Percentiles rank a stretch among this genome's conserved stretches.
These are phyloP conservation scores for Leptosphaerulina australis DNA, from an alignment of 2,329 filamentous ascomycete species.

Conservation along the genomic window DNA sequence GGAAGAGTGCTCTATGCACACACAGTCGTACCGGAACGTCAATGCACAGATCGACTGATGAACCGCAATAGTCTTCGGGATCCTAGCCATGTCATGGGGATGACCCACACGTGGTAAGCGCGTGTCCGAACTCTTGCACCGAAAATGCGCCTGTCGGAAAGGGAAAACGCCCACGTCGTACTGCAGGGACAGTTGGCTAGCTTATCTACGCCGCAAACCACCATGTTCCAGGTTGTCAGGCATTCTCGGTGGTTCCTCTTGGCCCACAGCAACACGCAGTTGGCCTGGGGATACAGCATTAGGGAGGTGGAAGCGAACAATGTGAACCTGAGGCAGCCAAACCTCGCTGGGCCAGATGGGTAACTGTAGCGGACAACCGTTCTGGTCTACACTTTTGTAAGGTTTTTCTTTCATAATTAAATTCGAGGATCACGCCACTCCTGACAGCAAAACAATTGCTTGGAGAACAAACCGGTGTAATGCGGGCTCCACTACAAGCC, in stretches of 20 bases:
- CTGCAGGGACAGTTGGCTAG: conserved; percentile 15
- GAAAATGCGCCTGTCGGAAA: conserved; percentile 15
- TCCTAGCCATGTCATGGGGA: conserved; percentile 16
- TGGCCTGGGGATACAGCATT: conserved; percentile 3
- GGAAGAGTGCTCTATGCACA: conserved; percentile 11
- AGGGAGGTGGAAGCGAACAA: not conserved
- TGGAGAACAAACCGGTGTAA: not conserved
- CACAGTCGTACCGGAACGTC: conserved; percentile 15
- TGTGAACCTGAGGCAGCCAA: conserved; percentile 6
- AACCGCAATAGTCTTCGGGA: conserved; percentile 14
- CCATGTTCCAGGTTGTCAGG: conserved; percentile 14
- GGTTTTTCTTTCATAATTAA: not conserved
- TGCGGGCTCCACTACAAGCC: conserved; percentile 7
- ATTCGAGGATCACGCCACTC: conserved; percentile 7
- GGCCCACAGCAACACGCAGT: conserved; percentile 1
- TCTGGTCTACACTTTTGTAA: not conserved
- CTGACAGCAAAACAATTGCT: conserved; percentile 3
- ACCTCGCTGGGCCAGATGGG: conserved; percentile 3
- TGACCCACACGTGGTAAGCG: conserved; percentile 20
- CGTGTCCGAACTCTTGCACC: conserved; percentile 16
- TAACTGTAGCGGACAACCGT: conserved; percentile 9
- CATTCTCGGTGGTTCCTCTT: conserved; percentile 9
- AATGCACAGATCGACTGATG: conserved; percentile 6
- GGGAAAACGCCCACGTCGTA: conserved; percentile 17
- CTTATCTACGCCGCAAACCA: conserved; percentile 11